These are phyloP conservation scores for Trifolium dubium DNA, from an alignment of 306 rosid genomes.

Conservation along the genomic window DNA sequence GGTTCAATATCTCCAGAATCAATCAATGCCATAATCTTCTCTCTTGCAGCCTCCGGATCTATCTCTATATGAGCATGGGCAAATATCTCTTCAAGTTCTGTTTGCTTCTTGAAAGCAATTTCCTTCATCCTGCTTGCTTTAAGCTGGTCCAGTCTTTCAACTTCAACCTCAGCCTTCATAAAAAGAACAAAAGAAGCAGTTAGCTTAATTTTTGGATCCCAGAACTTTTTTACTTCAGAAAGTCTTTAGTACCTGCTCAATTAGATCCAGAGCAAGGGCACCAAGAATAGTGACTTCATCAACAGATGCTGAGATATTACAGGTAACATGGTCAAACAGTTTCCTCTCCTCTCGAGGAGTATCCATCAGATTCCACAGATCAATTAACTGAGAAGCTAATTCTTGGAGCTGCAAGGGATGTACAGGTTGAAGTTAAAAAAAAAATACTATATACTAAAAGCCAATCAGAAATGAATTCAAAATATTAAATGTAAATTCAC, in stretches of 20 bases:
- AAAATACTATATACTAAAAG: constrained; percentile 11
- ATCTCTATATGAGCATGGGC: constrained; percentile 83
- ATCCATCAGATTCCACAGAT: constrained; percentile 99
- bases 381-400: constrained; percentile 83
- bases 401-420: constrained; percentile 83
- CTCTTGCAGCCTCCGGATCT: constrained; percentile 90
- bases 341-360: constrained; percentile 86
- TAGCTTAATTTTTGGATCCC: constrained; percentile 21
- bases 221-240: constrained; percentile 33
- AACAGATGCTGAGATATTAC: constrained; percentile 91
- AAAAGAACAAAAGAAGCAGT: constrained; percentile 29
- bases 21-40: constrained; percentile 80
- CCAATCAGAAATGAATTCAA: constrained; percentile 1
- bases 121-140: constrained; percentile 99
- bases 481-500: constrained; percentile 16
- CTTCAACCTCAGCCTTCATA: constrained; percentile 94
- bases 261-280: constrained; percentile 90
- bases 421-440: constrained; percentile 13
- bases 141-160: constrained; percentile 95
- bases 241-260: constrained; percentile 71
- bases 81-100: constrained; percentile 92
- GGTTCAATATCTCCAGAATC: constrained; percentile 91
- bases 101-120: constrained; percentile 94
- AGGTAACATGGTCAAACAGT: constrained; percentile 92
- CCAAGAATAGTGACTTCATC: constrained; percentile 99